phyloP scores from a whole-genome alignment of 257 asterid species.

The Solanum peruvianum region DNA sequence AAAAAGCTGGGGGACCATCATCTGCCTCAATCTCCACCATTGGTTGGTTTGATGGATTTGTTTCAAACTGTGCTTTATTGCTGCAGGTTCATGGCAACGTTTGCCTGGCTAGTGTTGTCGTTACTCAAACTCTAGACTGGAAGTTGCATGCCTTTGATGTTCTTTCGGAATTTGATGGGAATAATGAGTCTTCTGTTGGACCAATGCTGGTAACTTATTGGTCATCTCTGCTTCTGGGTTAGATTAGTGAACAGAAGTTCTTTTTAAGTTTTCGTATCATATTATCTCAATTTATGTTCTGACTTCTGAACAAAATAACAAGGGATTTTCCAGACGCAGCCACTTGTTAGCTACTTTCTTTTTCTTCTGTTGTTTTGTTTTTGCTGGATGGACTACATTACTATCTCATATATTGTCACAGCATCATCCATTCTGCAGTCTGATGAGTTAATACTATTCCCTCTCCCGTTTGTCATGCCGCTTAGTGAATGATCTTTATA shows the following conservation, averaged over 20 bases:
- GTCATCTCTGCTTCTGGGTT: constrained; percentile 29
- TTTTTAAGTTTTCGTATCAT: background rate
- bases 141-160: constrained; percentile 95
- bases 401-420: background rate
- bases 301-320: background rate
- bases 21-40: background rate
- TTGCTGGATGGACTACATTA: background rate
- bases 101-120: constrained; percentile 93
- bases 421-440: background rate
- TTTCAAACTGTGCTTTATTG: constrained; percentile 1
- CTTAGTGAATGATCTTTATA: background rate
- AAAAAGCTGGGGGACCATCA: background rate
- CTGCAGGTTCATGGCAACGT: constrained; percentile 97
- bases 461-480: background rate
- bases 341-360: background rate
- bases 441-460: background rate
- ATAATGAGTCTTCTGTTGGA: constrained; percentile 64
- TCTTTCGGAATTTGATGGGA: constrained; percentile 90
- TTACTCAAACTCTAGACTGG: constrained; percentile 96
- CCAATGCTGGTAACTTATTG: constrained; percentile 77
- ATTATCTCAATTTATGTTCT: background rate
- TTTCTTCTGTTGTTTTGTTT: background rate
- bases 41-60: background rate
- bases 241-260: background rate
- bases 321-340: background rate